These are phyloP conservation scores for Friedmanniomyces endolithicus DNA, from an alignment of 495 filamentous ascomycete genomes.

Conservation along the genomic window DNA sequence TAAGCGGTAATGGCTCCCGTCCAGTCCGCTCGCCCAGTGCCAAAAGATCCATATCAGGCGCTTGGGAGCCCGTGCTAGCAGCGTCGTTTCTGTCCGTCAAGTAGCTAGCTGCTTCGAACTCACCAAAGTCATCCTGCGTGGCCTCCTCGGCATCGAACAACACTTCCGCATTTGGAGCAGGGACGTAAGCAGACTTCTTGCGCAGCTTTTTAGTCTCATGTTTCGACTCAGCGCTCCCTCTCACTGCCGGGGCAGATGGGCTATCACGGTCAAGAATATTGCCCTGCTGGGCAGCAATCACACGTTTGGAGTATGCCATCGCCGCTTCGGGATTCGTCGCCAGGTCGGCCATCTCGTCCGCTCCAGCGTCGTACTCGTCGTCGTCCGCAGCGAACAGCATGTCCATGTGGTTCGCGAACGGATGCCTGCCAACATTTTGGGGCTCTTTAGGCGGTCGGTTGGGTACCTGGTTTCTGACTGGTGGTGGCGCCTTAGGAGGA, in stretches of 20 bases:
- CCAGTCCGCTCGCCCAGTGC: not conserved
- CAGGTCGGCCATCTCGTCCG: slow-evolving; percentile 16
- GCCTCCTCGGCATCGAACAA: slow-evolving; percentile 31
- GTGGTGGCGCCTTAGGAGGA: not conserved
- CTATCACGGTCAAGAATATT: not conserved
- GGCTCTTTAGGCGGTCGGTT: not conserved
- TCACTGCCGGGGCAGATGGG: not conserved
- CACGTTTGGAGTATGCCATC: slow-evolving; percentile 18
- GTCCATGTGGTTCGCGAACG: slow-evolving; percentile 19
- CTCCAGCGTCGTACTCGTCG: slow-evolving; percentile 20
- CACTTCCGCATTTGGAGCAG: slow-evolving; percentile 22
- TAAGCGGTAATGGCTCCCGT: not conserved
- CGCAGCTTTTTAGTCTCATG: not conserved
- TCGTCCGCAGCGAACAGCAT: slow-evolving; percentile 15
- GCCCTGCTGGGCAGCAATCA: slow-evolving; percentile 10
- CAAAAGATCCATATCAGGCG: slow-evolving; percentile 1
- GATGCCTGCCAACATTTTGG: slow-evolving; percentile 4
- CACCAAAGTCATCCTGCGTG: slow-evolving; percentile 35
- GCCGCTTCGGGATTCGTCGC: slow-evolving; percentile 19
- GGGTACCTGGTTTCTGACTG: not conserved
- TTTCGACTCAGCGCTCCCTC: not conserved
- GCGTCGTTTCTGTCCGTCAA: not conserved
- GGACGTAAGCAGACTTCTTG: slow-evolving; percentile 13
- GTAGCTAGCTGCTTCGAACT: slow-evolving; percentile 35
- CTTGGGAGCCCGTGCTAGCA: not conserved